Conservation (phyloP, 1,284 basidiomycete species). For the Austropuccinia psidii region DNA sequence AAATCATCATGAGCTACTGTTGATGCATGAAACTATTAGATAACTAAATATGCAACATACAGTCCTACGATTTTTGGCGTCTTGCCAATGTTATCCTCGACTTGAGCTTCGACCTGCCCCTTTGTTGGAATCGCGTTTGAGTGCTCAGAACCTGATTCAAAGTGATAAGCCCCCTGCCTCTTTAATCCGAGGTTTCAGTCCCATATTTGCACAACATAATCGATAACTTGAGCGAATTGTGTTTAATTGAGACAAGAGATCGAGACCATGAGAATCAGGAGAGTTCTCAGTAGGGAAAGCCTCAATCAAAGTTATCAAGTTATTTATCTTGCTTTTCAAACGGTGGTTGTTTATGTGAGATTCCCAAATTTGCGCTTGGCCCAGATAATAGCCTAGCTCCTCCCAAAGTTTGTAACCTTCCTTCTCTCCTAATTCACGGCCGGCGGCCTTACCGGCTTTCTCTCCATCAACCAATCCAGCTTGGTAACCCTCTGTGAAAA, state of each 20-base stretch:
- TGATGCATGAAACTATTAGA: slow-evolving; percentile 34
- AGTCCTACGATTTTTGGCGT: too few relatives aligned
- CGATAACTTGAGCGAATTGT: slow-evolving; percentile 20
- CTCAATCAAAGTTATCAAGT: not conserved
- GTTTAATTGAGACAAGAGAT: not conserved
- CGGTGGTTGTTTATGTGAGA: not conserved
- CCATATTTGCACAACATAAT: slow-evolving; percentile 17
- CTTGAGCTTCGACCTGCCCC: too few relatives aligned
- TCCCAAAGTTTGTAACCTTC: slow-evolving; percentile 19
- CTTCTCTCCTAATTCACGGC: not conserved
- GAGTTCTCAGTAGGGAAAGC: slow-evolving; percentile 12
- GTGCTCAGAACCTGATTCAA: not conserved
- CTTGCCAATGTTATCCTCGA: too few relatives aligned
- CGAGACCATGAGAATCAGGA: not conserved
- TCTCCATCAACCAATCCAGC: slow-evolving; percentile 4
- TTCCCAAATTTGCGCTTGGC: slow-evolving; percentile 16
- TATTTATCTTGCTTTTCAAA: slow-evolving; percentile 1
- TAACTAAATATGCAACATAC: not conserved
- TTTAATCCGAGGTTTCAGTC: slow-evolving; percentile 12
- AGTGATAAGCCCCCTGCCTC: not conserved
- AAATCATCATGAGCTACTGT: slow-evolving; percentile 15
- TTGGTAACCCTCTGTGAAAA: slow-evolving; percentile 19
- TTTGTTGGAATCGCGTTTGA: too few relatives aligned
- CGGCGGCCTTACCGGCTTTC: slow-evolving; percentile 5
- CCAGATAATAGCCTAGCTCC: slow-evolving; percentile 17